A percentile compares a stretch with the other conserved stretches of the same genome.
Evolutionary conservation across 2,329 filamentous ascomycete species (phyloP).

Genomic region (Pseudopithomyces maydicus): DNA sequence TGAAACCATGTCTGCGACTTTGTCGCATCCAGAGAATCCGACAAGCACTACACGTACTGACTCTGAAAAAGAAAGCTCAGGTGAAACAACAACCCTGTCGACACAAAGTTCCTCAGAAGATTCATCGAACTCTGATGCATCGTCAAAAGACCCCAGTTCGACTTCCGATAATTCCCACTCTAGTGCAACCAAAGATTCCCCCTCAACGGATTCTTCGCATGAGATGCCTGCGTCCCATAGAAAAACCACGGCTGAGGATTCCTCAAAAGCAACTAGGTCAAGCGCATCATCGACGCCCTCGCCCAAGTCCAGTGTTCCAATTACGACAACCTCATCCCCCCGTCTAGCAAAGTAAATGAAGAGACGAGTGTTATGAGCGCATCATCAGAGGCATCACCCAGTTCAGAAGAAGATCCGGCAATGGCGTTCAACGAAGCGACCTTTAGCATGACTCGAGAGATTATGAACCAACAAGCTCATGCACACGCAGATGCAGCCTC

Average conservation of each 20-base stretch:
- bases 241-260: neutral
- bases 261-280: neutral
- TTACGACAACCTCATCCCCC: neutral
- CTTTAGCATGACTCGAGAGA: no score
- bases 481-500: no score
- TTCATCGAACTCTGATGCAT: no score
- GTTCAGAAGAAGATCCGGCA: no score
- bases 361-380: neutral
- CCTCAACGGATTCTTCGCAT: no score
- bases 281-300: neutral
- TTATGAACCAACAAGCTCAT: no score
- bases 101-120: neutral
- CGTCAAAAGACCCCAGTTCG: no score
- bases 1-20: neutral
- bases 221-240: neutral
- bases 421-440: no score
- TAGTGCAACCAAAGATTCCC: no score
- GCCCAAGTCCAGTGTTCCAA: neutral
- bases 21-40: neutral
- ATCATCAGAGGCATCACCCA: neutral
- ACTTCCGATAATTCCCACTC: no score
- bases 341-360: neutral
- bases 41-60: neutral
- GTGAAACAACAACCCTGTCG: neutral
- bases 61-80: neutral